phyloP scores from a whole-genome alignment of 352 stramenopile species.

The Elongisporangium anandrum region DNA sequence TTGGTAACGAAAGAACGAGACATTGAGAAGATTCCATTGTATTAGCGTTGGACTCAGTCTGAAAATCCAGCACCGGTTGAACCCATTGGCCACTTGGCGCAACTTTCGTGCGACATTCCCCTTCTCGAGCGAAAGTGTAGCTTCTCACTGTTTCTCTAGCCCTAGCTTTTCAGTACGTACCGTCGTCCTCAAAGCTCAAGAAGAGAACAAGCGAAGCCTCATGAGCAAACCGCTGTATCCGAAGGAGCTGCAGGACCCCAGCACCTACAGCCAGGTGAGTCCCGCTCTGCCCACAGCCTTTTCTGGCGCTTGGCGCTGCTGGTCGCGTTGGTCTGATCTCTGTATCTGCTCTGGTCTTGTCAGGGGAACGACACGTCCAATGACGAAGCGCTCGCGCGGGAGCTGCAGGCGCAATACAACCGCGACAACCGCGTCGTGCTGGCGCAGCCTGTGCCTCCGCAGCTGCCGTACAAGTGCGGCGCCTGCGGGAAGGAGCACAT shows the following conservation, averaged over 20 bases:
- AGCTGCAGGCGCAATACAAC: constrained; percentile 54
- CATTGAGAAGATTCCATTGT: not conserved
- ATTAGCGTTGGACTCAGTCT: not conserved
- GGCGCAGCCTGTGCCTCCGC: constrained; percentile 30
- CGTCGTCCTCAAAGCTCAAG: not conserved
- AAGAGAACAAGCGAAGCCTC: not conserved
- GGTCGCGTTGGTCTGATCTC: not conserved
- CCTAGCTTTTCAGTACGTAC: not conserved
- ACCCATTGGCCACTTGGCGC: not conserved
- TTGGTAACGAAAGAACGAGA: not conserved
- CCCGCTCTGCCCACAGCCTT: not conserved
- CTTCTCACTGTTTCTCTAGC: not conserved
- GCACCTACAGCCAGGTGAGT: not conserved
- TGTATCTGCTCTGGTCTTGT: not conserved
- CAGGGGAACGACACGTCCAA: constrained; percentile 18
- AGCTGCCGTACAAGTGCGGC: constrained; percentile 63
- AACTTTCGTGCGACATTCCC: not conserved
- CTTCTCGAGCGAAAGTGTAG: not conserved
- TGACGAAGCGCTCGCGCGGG: constrained; percentile 49
- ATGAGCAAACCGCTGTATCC: not conserved
- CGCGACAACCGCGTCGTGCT: constrained; percentile 25
- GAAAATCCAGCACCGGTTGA: not conserved
- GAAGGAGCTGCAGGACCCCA: not conserved
- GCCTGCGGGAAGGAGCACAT: constrained; percentile 54
- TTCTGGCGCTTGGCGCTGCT: not conserved